Conservation (phyloP, 495 filamentous ascomycete genomes). For the Immersiella caudata region DNA sequence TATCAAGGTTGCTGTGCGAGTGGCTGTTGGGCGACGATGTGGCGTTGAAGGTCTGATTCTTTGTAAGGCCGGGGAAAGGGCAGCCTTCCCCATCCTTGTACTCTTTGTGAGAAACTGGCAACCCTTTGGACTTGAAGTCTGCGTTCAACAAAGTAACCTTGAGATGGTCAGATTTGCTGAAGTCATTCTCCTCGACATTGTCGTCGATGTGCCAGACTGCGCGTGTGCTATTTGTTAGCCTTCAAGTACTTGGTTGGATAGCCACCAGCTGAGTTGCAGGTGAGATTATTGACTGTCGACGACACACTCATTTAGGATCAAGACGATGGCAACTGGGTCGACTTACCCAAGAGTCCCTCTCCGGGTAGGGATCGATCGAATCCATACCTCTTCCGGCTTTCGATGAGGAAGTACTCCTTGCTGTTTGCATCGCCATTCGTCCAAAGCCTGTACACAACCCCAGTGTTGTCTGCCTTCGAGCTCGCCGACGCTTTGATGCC, state of each 20-base stretch:
- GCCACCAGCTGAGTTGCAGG: no score
- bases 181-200: neutral
- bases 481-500: no score
- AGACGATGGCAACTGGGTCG: no score
- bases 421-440: conserved; percentile 8
- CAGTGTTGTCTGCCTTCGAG: no score
- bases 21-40: neutral
- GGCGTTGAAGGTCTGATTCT: neutral
- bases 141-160: neutral
- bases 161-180: neutral
- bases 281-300: no score
- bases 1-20: neutral
- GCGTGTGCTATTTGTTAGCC: no score
- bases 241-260: no score
- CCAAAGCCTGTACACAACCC: conserved; percentile 20
- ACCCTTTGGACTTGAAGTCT: neutral
- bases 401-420: conserved; percentile 22
- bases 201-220: conserved; percentile 6
- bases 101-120: neutral
- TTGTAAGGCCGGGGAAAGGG: neutral
- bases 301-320: no score
- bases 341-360: neutral
- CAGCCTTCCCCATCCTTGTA: neutral
- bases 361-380: conserved; percentile 12
- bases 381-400: conserved; percentile 6